Base-by-base conservation (phyloP, 805 yeast genomes). In the Cyberlindnera misumaiensis region DNA sequence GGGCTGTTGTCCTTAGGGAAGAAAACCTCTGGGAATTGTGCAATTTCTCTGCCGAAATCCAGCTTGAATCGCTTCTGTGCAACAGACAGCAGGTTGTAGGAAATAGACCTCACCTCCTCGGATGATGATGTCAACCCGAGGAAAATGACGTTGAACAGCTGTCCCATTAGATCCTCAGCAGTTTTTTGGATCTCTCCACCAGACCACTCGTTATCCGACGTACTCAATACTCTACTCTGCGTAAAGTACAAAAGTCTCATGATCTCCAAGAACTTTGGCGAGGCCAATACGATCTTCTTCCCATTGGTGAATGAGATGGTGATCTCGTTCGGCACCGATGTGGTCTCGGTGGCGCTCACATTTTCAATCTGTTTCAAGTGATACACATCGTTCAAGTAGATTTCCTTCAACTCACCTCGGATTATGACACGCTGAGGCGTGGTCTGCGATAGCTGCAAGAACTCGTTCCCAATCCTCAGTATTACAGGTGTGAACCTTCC, bases 181-280 rank as follows among this genome's bases (percentile, higher is more conserved):
- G 50, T 48, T 24, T 58, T 63, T 5, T 52, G 47, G 6, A 43
- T 14, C 10, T 43, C 41, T 17, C 38, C 41, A 4, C 43, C 39
- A 8, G 40, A n/a, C 0, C 43, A 42, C 20, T 43, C 32, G 14
- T 43, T 29, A 6, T 42, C 12, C 5, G 8, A 20, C 6, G 47
- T 30, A 35, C 68, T 70, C 28, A 64, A 67, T 18, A 65, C 59
- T 51, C 75, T 68, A 14, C 77, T 77, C 39, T 80, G 76, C 0
- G 87, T 73, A 49, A 80, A 81, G 48, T 81, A 80, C 30, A 83
- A 56, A 44, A 82, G 73, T 47, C 88, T 66, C 60, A 83, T 70
- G n/a, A 83, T 80, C 48, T 83, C 90, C 38, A 72, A 53, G 45
- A 67, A 70, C 48, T 74, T 75, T 2, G 69, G 55, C 22, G 78